phyloP scores from a whole-genome alignment of 805 yeast genomes.

The Barnettozyma californica region DNA sequence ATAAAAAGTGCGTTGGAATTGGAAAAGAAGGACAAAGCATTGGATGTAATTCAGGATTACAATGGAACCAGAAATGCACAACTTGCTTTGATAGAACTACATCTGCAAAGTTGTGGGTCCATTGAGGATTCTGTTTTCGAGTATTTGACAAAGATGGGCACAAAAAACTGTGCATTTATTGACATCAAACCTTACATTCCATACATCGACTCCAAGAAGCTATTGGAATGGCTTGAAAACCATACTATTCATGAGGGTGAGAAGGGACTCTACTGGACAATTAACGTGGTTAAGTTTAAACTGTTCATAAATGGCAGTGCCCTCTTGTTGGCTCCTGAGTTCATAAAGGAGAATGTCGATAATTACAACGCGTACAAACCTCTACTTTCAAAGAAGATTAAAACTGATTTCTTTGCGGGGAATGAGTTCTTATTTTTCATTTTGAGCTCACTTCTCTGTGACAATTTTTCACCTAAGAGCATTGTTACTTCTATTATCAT shows the following conservation, averaged over 20 bases:
- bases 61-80: conserved; percentile 48
- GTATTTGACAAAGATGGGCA: conserved; percentile 38
- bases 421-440: conserved; percentile 61
- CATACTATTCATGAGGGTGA: conserved; percentile 18
- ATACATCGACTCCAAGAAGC: conserved; percentile 9
- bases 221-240: conserved; percentile 22
- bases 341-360: conserved; percentile 29
- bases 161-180: conserved; percentile 59
- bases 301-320: conserved; percentile 26
- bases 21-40: conserved; percentile 23
- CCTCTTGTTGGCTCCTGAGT: conserved; percentile 19
- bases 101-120: conserved; percentile 18
- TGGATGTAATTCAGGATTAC: conserved; percentile 28
- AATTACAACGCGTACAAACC: conserved; percentile 36
- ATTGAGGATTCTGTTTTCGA: conserved; percentile 28
- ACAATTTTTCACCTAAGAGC: conserved; percentile 21
- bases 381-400: conserved; percentile 35
- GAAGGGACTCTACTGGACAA: conserved; percentile 26
- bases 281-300: conserved; percentile 46
- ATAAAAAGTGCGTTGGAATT: conserved; percentile 40
- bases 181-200: conserved; percentile 43
- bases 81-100: conserved; percentile 47
- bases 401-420: conserved; percentile 67
- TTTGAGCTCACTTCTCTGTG: conserved; percentile 32
- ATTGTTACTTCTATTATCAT: conserved; percentile 41